These are phyloP conservation scores for Saturnispora mendoncae DNA, from an alignment of 805 yeast species.

Conservation along the genomic window DNA sequence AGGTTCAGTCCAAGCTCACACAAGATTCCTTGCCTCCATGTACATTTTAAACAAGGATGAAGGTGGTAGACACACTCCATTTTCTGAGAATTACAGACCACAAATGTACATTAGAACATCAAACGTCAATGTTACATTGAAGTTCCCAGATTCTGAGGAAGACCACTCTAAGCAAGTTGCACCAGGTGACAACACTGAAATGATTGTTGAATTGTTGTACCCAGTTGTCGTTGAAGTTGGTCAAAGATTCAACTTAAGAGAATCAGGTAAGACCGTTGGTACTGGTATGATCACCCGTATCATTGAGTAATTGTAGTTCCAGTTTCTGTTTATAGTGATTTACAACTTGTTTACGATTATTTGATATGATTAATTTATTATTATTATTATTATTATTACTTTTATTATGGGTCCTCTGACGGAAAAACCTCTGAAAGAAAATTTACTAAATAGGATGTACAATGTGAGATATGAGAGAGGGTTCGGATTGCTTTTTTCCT, in stretches of 20 bases:
- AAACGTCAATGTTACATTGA: constrained; percentile 83
- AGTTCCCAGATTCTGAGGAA: constrained; percentile 72
- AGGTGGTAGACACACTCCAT: constrained; percentile 99
- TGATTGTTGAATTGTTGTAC: constrained; percentile 81
- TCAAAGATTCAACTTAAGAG: constrained; percentile 98
- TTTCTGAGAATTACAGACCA: constrained; percentile 95
- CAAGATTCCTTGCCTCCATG: constrained; percentile 86
- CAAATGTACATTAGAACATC: constrained; percentile 96
- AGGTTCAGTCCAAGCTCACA: constrained; percentile 85
- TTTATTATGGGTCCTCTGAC: no score
- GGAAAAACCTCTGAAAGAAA: no score
- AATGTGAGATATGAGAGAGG: no score
- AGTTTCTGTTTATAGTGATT: no score
- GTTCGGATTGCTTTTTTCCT: no score
- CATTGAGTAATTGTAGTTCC: constrained; percentile 25
- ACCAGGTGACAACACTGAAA: constrained; percentile 98
- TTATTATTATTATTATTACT: no score
- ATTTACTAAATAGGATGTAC: no score
- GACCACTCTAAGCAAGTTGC: constrained; percentile 86
- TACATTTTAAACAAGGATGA: constrained; percentile 92
- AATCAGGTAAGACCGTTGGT: constrained; percentile 98
- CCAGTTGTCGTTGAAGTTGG: constrained; percentile 93
- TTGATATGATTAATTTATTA: no score
- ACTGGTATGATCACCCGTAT: constrained; percentile 91
- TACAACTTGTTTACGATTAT: no score